Evolutionary conservation across 2,329 filamentous ascomycete species (phyloP).

Genomic region (Diaporthe sp.): DNA sequence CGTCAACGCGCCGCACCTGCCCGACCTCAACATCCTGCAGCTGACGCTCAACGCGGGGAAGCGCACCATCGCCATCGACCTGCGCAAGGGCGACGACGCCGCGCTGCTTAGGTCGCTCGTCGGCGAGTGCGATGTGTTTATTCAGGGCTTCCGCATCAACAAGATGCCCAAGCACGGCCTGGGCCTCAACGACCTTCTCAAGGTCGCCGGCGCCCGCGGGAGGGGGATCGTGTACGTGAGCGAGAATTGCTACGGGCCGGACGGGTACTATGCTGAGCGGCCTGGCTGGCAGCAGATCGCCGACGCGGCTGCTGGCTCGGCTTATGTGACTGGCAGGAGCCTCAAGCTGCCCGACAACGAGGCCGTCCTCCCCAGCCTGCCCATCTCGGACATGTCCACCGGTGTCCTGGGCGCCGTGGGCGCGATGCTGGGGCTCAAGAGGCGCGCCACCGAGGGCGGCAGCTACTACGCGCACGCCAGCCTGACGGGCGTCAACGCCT

Average conservation of each 20-base stretch:
- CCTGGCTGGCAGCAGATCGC: slow-evolving; percentile 67
- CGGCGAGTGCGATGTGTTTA: slow-evolving; percentile 66
- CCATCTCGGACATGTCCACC: slow-evolving; percentile 54
- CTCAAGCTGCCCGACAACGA: slow-evolving; percentile 46
- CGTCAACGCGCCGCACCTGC: slow-evolving; percentile 57
- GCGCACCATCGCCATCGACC: slow-evolving; percentile 60
- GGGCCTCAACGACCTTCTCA: slow-evolving; percentile 55
- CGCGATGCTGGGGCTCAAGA: slow-evolving; percentile 50
- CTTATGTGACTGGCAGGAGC: slow-evolving; percentile 50
- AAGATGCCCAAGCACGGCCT: slow-evolving; percentile 58
- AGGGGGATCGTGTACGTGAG: slow-evolving; percentile 62
- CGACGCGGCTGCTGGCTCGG: slow-evolving; percentile 52
- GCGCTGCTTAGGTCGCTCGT: slow-evolving; percentile 48
- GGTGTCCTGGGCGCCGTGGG: slow-evolving; percentile 51
- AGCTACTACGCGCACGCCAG: slow-evolving; percentile 50
- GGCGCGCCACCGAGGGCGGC: slow-evolving; percentile 49
- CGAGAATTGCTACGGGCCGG: slow-evolving; percentile 65
- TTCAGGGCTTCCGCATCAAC: slow-evolving; percentile 65
- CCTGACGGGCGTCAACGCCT: slow-evolving; percentile 48
- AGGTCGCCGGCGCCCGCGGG: slow-evolving; percentile 54
- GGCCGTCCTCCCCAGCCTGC: slow-evolving; percentile 50
- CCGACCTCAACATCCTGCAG: slow-evolving; percentile 57
- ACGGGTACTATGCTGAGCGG: slow-evolving; percentile 59
- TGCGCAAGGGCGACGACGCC: slow-evolving; percentile 44
- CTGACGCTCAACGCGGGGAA: slow-evolving; percentile 62